These are phyloP conservation scores for Russula sp. DNA, from an alignment of 768 basidiomycete species.

Conservation along the genomic window DNA sequence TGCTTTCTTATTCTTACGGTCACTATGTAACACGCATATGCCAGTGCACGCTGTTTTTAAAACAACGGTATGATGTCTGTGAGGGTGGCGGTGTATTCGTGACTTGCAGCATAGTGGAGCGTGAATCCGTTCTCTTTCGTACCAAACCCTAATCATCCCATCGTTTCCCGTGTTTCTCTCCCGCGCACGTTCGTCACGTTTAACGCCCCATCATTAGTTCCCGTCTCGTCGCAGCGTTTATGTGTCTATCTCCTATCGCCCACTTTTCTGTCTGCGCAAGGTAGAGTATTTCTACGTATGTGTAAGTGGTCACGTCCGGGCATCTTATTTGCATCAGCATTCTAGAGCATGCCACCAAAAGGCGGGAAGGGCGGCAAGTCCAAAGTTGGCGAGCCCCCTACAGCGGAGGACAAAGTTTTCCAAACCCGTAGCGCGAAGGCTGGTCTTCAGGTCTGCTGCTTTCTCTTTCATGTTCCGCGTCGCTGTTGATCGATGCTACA, in stretches of 20 bases:
- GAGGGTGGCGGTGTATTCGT: background rate
- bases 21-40: background rate
- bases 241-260: background rate
- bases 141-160: conserved; percentile 7
- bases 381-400: conserved; percentile 10
- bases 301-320: background rate
- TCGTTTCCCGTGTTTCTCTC: background rate
- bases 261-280: background rate
- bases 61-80: no score
- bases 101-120: conserved; percentile 18
- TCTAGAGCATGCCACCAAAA: conserved; percentile 3
- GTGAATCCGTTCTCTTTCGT: conserved; percentile 14
- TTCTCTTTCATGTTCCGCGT: no score
- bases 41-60: background rate
- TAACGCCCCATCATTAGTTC: background rate
- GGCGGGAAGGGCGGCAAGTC: conserved; percentile 22
- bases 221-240: background rate
- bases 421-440: conserved; percentile 22
- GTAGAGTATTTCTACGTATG: background rate
- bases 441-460: conserved; percentile 8
- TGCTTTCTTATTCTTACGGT: background rate
- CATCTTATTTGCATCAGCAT: background rate
- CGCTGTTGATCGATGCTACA: conserved; percentile 28
- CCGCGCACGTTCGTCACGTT: background rate
- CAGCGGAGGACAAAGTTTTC: conserved; percentile 17